Evolutionary conservation across 2,329 filamentous ascomycete genomes (phyloP), one percentile per base, ranked within the genome.

Genomic region (Nothopassalora personata): DNA sequence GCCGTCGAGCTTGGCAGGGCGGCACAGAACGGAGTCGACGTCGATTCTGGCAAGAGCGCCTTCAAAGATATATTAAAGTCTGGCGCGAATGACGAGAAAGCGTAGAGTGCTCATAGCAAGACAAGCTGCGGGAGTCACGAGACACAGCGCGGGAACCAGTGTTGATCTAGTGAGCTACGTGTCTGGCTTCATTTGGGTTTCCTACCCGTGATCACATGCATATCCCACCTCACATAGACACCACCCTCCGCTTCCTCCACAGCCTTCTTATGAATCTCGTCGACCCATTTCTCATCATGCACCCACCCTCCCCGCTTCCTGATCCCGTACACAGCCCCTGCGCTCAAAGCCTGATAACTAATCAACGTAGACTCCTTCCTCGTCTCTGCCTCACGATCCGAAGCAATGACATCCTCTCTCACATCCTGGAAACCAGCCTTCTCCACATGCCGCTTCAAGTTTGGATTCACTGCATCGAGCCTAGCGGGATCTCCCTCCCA

Each of bases 311-410:
- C 46, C 43, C 31, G 34, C 31, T 50, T 5, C 15, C 39, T 43
- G 4, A 54, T 30, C 6, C 11, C 23, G 6, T 10, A 11, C 19
- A 39, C 18, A 19, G 23, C 10, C 13, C 54, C n/a, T 19, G 31
- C 45, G 36, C 23, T n/a, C 33, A 60, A 11, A 15, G 60, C 64
- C 9, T 51, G 50, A 8, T 51, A n/a, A 6, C 31, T 30, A 15
- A 59, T 28, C 3, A 33, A 27, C 23, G 18, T 59, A 11, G 54
- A 34, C 2, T 39, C 60, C 5, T 18, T 30, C 18, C 65, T 53
- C 11, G 52, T 61, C 10, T 60, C 56, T 5, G 53, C 49, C 3
- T 61, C 58, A n/a, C 64, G 59, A 34, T 67, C 65, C 4, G 62
- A 60, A 46, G 55, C 54, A n/a, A 64, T 46, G 1, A 67, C 34